A percentile compares a stretch with the other conserved stretches of the same genome.
phyloP scores from a whole-genome alignment of 2,329 filamentous ascomycete species.

The Pezicula radicicola region DNA sequence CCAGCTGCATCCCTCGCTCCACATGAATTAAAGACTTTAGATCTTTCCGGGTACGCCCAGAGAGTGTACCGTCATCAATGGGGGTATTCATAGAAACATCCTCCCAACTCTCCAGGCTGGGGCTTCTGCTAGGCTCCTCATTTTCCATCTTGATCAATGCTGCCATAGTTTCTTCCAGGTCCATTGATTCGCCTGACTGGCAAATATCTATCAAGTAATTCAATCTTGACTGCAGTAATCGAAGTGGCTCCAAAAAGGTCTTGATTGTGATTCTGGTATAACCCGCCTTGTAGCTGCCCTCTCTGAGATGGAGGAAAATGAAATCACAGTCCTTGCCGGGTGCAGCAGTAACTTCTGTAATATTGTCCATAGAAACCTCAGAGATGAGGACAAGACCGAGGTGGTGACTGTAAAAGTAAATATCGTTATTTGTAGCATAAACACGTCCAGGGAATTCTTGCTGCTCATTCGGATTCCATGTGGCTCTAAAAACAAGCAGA shows the following conservation, averaged over 20 bases:
- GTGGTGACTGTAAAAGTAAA: slow-evolving; percentile 97
- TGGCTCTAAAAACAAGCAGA: slow-evolving; percentile 87
- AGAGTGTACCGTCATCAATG: slow-evolving; percentile 53
- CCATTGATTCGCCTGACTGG: slow-evolving; percentile 66
- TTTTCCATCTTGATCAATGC: slow-evolving; percentile 73
- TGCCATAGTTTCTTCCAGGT: slow-evolving; percentile 67
- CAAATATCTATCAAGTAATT: slow-evolving; percentile 83
- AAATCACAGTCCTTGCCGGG: slow-evolving; percentile 91
- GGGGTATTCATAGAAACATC: slow-evolving; percentile 64
- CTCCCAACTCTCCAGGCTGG: slow-evolving; percentile 88
- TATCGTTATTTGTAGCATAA: slow-evolving; percentile 80
- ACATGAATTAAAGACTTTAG: slow-evolving; percentile 56
- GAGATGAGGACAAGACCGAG: slow-evolving; percentile 87
- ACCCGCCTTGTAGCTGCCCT: slow-evolving; percentile 16
- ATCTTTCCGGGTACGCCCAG: slow-evolving; percentile 34
- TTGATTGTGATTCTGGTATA: slow-evolving; percentile 72
- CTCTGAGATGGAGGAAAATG: slow-evolving; percentile 72
- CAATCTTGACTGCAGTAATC: slow-evolving; percentile 76
- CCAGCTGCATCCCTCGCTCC: slow-evolving; percentile 56
- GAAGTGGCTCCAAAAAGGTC: slow-evolving; percentile 85
- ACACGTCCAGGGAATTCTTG: slow-evolving; percentile 81
- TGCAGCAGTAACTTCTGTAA: slow-evolving; percentile 86
- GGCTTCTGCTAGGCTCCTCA: slow-evolving; percentile 56
- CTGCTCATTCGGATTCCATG: slow-evolving; percentile 73
- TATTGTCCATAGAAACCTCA: slow-evolving; percentile 66